Evolutionary conservation across 2,329 filamentous ascomycete genomes (phyloP).

Genomic region (Alternaria arborescens): DNA sequence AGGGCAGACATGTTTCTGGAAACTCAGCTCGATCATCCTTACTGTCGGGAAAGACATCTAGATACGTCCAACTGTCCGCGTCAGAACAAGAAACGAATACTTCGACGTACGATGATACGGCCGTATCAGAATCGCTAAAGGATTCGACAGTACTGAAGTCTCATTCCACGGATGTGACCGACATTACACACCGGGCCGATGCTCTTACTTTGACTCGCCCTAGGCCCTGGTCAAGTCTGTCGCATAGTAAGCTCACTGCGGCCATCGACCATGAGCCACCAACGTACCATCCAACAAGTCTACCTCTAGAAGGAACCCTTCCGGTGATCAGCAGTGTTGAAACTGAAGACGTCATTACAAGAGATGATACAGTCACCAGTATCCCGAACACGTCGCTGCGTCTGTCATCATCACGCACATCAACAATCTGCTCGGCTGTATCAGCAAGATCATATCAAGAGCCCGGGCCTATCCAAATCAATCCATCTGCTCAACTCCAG

Average conservation of each 20-base stretch:
- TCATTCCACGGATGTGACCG: neutral
- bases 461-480: slow-evolving; percentile 15
- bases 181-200: neutral
- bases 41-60: neutral
- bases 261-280: slow-evolving; percentile 1
- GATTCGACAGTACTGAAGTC: slow-evolving; percentile 1
- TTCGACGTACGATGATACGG: neutral
- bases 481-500: slow-evolving; percentile 14
- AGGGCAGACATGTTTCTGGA: neutral
- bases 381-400: neutral
- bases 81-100: neutral
- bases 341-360: neutral
- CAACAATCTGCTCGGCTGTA: slow-evolving; percentile 10
- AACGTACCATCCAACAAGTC: neutral
- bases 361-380: neutral
- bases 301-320: neutral
- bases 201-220: slow-evolving; percentile 1
- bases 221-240: neutral
- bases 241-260: slow-evolving; percentile 1
- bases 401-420: slow-evolving; percentile 7
- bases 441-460: slow-evolving; percentile 11
- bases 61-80: neutral
- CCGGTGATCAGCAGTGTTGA: neutral
- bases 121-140: neutral
- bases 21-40: neutral